Conservation (phyloP, 129 eudicot species). For the Escallonia rubra region DNA sequence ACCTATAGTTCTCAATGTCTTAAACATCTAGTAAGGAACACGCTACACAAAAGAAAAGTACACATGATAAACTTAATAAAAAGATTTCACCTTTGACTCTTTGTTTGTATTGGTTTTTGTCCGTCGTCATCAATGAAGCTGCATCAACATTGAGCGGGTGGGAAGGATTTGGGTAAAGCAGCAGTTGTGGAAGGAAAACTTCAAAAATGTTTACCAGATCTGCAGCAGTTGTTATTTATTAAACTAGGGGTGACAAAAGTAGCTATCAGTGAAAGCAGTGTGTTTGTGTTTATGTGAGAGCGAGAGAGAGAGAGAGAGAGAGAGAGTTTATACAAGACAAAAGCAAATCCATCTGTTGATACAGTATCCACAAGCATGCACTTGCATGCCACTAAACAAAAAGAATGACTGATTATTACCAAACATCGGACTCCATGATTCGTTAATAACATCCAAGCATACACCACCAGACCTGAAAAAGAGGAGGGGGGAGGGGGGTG, state of each 20-base stretch:
- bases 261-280: not conserved
- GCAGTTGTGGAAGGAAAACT: slow-evolving; percentile 69
- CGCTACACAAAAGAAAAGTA: not conserved
- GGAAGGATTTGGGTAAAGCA: slow-evolving; percentile 64
- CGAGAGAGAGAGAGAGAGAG: not conserved
- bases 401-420: slow-evolving; percentile 24
- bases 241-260: not conserved
- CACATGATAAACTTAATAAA: not conserved
- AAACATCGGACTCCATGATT: slow-evolving; percentile 77
- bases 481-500: not conserved
- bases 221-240: slow-evolving; percentile 10
- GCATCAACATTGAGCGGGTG: slow-evolving; percentile 64
- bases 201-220: slow-evolving; percentile 62
- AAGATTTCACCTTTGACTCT: slow-evolving; percentile 47
- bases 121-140: slow-evolving; percentile 52
- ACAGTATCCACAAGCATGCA: not conserved
- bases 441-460: slow-evolving; percentile 61
- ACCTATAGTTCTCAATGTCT: not conserved
- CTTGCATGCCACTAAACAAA: not conserved
- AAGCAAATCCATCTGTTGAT: too few relatives aligned
- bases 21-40: not conserved
- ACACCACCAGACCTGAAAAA: slow-evolving; percentile 50
- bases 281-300: too few relatives aligned
- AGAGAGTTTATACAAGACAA: not conserved
- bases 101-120: slow-evolving; percentile 46